Evolutionary conservation across 345 rosid genomes (phyloP).

Genomic region (Moricandia moricandioides): DNA sequence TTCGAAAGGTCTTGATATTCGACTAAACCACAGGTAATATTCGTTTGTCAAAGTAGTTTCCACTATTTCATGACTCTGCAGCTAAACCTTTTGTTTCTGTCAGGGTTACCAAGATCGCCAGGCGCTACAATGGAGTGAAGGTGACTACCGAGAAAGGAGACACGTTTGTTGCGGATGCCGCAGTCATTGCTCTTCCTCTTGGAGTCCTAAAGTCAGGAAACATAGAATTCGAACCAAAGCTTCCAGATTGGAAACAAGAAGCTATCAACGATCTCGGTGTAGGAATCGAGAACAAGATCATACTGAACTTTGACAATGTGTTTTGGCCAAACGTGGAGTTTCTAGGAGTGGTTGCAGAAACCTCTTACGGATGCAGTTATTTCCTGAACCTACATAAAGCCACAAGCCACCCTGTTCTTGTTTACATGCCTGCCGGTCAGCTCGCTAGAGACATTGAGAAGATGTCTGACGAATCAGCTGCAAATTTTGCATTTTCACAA

Average conservation of each 20-base stretch:
- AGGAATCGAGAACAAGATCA: conserved; percentile 92
- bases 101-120: conserved; percentile 68
- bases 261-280: conserved; percentile 89
- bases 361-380: conserved; percentile 91
- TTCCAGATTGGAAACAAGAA: conserved; percentile 90
- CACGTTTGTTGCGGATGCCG: conserved; percentile 81
- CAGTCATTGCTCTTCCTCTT: conserved; percentile 77
- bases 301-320: conserved; percentile 74
- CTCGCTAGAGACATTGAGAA: conserved; percentile 94
- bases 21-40: conserved; percentile 67
- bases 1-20: conserved; percentile 91
- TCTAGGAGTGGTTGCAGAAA: conserved; percentile 91
- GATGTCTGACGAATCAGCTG: conserved; percentile 92
- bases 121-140: conserved; percentile 72
- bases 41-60: not conserved
- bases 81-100: conserved; percentile 5
- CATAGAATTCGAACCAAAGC: conserved; percentile 72
- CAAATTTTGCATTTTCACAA: conserved; percentile 74
- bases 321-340: conserved; percentile 99
- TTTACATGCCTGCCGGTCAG: conserved; percentile 98
- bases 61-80: not conserved
- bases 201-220: conserved; percentile 79
- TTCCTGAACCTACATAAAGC: conserved; percentile 97
- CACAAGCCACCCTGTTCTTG: conserved; percentile 80
- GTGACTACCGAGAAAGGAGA: conserved; percentile 71